phyloP scores from a whole-genome alignment of 2,329 filamentous ascomycete genomes.

The Fusarium luffae region DNA sequence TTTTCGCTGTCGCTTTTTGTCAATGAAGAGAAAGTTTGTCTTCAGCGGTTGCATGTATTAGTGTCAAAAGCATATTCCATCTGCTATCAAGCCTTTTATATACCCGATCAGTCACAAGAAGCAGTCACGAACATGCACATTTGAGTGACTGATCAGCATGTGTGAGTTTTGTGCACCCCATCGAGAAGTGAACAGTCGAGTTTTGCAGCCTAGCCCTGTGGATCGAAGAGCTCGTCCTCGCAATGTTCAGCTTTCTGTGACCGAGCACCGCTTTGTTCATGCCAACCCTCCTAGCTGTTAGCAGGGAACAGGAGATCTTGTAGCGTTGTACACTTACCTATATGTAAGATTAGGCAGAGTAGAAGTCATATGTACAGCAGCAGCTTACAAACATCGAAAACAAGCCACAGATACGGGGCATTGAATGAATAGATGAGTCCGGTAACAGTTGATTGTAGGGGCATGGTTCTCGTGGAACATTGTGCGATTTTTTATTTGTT shows the following conservation, averaged over 20 bases:
- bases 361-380: conserved; percentile 1
- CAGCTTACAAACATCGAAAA: conserved; percentile 6
- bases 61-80: neutral
- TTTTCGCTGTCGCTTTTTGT: neutral
- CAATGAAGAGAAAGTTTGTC: conserved; percentile 2
- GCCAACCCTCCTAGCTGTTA: conserved; percentile 6
- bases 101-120: neutral
- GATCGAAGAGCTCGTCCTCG: neutral
- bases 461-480: conserved; percentile 42
- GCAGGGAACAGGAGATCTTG: neutral
- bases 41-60: neutral
- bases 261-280: neutral
- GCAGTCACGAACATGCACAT: neutral
- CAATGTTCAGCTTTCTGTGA: conserved; percentile 4
- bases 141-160: neutral
- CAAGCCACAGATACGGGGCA: neutral
- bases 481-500: conserved; percentile 50
- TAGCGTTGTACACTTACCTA: conserved; percentile 8
- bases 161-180: neutral
- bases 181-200: conserved; percentile 13
- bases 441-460: conserved; percentile 26
- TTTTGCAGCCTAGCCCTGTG: conserved; percentile 3
- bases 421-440: conserved; percentile 4
- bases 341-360: neutral
- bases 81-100: conserved; percentile 18